Percentiles rank a stretch among this genome's conserved stretches.
Evolutionary conservation across 2,329 filamentous ascomycete species (phyloP).

Genomic region (Fusarium transvaalense): DNA sequence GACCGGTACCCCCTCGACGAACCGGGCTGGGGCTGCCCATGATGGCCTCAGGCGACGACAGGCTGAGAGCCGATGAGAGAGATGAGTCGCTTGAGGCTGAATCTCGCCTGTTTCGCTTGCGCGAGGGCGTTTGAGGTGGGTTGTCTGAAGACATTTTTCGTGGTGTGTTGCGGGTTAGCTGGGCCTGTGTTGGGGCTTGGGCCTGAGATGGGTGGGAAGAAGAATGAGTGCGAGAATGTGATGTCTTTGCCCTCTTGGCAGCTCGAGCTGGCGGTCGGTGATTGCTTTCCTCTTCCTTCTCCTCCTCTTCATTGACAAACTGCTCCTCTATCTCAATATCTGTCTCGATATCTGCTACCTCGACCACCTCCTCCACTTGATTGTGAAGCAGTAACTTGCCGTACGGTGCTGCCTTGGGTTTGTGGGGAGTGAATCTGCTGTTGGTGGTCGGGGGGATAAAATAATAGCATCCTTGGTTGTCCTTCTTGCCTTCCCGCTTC

Average conservation of each 20-base stretch:
- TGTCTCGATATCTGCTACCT: slow-evolving; percentile 22
- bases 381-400: slow-evolving; percentile 58
- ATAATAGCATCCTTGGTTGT: slow-evolving; percentile 65
- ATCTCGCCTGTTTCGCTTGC: slow-evolving; percentile 52
- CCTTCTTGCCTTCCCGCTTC: slow-evolving; percentile 69
- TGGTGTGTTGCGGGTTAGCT: slow-evolving; percentile 44
- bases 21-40: slow-evolving; percentile 47
- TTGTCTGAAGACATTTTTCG: slow-evolving; percentile 46
- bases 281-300: slow-evolving; percentile 20
- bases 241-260: slow-evolving; percentile 55
- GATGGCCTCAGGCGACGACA: slow-evolving; percentile 56
- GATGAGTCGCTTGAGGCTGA: slow-evolving; percentile 59
- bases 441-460: slow-evolving; percentile 64
- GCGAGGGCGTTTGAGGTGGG: slow-evolving; percentile 53
- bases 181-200: slow-evolving; percentile 15
- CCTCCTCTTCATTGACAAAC: slow-evolving; percentile 19
- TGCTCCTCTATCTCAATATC: slow-evolving; percentile 21
- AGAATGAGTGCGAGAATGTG: slow-evolving; percentile 45
- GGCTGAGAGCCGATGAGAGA: slow-evolving; percentile 56
- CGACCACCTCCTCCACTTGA: slow-evolving; percentile 36
- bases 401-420: slow-evolving; percentile 65
- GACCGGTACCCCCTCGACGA: slow-evolving; percentile 46
- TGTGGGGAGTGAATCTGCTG: slow-evolving; percentile 58
- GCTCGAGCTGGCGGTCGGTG: slow-evolving; percentile 44
- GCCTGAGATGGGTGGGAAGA: slow-evolving; percentile 28